Evolutionary conservation across 441 rosid species (phyloP).

Genomic region (Populus hybrid): DNA sequence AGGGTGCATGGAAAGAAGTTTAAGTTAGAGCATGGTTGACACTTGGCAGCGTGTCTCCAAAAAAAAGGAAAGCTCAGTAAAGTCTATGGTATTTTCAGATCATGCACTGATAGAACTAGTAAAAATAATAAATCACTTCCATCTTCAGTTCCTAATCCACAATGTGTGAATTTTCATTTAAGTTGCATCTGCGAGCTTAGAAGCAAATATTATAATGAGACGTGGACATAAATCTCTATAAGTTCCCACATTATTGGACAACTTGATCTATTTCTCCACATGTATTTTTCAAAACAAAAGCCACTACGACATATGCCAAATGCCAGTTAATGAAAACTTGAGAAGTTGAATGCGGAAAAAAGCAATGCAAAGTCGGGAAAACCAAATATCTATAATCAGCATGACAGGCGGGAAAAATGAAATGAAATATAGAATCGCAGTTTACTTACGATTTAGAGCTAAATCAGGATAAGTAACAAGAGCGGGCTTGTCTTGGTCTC

Average conservation of each 20-base stretch:
- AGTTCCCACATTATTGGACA: background rate
- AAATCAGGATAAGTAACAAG: constrained; percentile 91
- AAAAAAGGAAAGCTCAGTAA: background rate
- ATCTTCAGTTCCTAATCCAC: background rate
- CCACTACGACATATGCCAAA: background rate
- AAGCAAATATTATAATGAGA: background rate
- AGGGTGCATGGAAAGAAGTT: constrained; percentile 14
- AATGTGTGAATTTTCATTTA: background rate
- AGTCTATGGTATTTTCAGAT: background rate
- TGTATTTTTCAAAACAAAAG: background rate
- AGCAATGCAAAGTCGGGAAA: background rate
- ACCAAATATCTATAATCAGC: background rate
- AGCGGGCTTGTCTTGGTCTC: constrained; percentile 95
- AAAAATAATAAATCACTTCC: background rate
- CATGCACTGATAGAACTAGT: background rate
- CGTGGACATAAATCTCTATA: background rate
- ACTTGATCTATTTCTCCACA: background rate
- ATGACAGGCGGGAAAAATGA: too few relatives aligned
- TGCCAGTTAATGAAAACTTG: background rate
- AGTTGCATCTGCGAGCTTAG: background rate
- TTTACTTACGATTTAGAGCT: constrained; percentile 71
- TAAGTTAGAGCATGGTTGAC: constrained; percentile 4
- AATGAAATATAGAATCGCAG: background rate
- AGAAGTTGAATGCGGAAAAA: background rate
- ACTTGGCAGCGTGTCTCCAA: background rate